Evolutionary conservation across 2,329 filamentous ascomycete species (phyloP).

Genomic region (Capronia americana): DNA sequence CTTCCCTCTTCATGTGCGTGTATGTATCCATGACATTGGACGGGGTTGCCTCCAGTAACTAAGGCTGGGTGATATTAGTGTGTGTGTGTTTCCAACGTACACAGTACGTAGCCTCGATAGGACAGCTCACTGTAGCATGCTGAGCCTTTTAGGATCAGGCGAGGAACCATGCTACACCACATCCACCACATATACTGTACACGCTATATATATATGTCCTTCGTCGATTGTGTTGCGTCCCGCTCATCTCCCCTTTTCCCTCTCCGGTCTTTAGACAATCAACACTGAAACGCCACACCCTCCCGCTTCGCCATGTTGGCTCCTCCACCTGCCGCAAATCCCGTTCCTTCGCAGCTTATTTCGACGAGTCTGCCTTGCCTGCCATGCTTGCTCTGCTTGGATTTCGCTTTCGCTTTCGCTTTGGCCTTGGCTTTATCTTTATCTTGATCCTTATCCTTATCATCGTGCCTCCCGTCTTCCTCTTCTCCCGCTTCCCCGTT

Average conservation of each 20-base stretch:
- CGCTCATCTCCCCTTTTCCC: no score
- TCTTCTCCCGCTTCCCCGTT: slow-evolving; percentile 6
- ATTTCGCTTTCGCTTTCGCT: slow-evolving; percentile 24
- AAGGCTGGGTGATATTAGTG: not conserved
- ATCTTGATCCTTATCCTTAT: slow-evolving; percentile 25
- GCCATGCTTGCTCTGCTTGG: slow-evolving; percentile 43
- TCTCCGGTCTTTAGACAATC: no score
- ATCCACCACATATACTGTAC: no score
- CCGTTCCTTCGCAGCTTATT: slow-evolving; percentile 85
- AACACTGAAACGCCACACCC: slow-evolving; percentile 80
- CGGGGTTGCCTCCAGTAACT: not conserved
- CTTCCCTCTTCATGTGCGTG: not conserved
- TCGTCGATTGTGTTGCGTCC: no score
- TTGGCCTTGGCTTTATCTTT: slow-evolving; percentile 23
- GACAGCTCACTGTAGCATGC: no score
- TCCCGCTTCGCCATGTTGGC: slow-evolving; percentile 79
- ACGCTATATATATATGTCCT: no score
- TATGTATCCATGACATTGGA: not conserved
- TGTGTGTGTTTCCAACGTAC: not conserved
- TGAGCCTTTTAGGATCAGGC: no score
- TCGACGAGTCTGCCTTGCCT: slow-evolving; percentile 73
- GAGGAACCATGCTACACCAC: no score
- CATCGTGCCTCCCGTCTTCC: not conserved
- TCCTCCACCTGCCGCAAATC: slow-evolving; percentile 88
- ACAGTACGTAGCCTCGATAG: no score